A percentile compares a stretch with the other conserved stretches of the same genome.
phyloP scores from a whole-genome alignment of 1,284 basidiomycete genomes.

The Ceratobasidium sp. region DNA sequence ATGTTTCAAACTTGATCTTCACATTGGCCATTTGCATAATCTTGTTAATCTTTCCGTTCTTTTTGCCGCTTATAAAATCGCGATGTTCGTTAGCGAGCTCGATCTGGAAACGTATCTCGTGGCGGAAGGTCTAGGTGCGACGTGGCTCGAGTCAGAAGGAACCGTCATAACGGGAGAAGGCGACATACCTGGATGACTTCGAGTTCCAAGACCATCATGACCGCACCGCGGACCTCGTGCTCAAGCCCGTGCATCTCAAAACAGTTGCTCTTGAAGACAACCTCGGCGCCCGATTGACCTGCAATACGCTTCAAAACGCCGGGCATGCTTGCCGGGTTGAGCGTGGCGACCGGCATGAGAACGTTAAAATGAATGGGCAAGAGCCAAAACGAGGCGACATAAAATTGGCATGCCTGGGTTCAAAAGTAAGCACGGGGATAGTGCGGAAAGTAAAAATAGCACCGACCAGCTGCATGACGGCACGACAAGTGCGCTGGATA shows the following conservation, averaged over 20 bases:
- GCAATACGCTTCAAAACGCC: slow-evolving; percentile 90
- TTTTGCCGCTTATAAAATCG: slow-evolving; percentile 98
- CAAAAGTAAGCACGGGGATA: slow-evolving; percentile 45
- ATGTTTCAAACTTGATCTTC: slow-evolving; percentile 99
- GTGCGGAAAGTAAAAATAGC: slow-evolving; percentile 8
- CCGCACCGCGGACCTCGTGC: slow-evolving; percentile 88
- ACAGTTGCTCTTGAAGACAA: slow-evolving; percentile 97
- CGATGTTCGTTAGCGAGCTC: slow-evolving; percentile 98
- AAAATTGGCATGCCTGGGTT: slow-evolving; percentile 90
- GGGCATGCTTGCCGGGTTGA: slow-evolving; percentile 88
- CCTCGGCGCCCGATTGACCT: slow-evolving; percentile 84
- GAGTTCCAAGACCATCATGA: slow-evolving; percentile 89
- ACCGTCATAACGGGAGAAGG: slow-evolving; percentile 38
- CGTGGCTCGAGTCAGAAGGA: neutral
- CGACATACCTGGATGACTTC: slow-evolving; percentile 85
- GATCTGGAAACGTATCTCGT: slow-evolving; percentile 98
- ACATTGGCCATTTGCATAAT: slow-evolving; percentile 97
- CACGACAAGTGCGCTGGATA: slow-evolving; percentile 94
- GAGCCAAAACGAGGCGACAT: slow-evolving; percentile 96
- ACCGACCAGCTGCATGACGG: slow-evolving; percentile 94
- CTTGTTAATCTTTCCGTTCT: slow-evolving; percentile 99
- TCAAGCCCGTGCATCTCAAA: slow-evolving; percentile 99
- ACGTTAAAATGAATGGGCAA: slow-evolving; percentile 94
- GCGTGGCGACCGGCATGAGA: slow-evolving; percentile 82
- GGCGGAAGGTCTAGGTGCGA: slow-evolving; percentile 83